Evolutionary conservation across 2,329 filamentous ascomycete genomes (phyloP).

Genomic region (Neoarthrinium moseri): DNA sequence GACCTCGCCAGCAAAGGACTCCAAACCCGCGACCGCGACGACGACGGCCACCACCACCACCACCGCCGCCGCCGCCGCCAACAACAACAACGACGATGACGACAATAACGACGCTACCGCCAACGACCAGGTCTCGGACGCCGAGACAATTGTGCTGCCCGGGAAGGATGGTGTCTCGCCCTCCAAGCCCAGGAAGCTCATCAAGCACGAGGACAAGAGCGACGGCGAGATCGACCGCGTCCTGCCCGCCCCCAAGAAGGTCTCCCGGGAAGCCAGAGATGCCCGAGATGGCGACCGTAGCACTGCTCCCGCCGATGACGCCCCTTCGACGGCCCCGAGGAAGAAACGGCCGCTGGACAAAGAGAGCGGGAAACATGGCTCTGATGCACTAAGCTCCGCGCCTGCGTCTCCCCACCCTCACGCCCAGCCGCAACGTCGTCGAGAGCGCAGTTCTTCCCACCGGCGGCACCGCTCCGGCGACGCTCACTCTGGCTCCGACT

Average conservation of each 20-base stretch:
- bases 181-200: conserved; percentile 60
- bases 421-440: conserved; percentile 22
- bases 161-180: conserved; percentile 65
- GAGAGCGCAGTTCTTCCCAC: conserved; percentile 23
- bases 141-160: conserved; percentile 68
- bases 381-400: conserved; percentile 58
- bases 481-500: conserved; percentile 52
- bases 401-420: conserved; percentile 53
- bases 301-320: not conserved
- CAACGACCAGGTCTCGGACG: conserved; percentile 65
- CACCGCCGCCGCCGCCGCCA: conserved; percentile 22
- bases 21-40: not conserved
- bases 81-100: conserved; percentile 39
- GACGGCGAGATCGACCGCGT: conserved; percentile 50
- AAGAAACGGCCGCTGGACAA: conserved; percentile 51
- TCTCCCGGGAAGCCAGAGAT: conserved; percentile 24
- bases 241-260: conserved; percentile 28
- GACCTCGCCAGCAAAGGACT: conserved; percentile 22
- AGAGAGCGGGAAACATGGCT: conserved; percentile 47
- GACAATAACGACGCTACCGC: conserved; percentile 41
- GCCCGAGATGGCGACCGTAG: conserved; percentile 20
- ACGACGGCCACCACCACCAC: conserved; percentile 35
- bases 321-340: conserved; percentile 36
- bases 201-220: conserved; percentile 64
- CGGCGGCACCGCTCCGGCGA: conserved; percentile 38